Evolutionary conservation across 306 rosid species (phyloP), one percentile per base, ranked within the genome.

Genomic region (Spatholobus suberectus): DNA sequence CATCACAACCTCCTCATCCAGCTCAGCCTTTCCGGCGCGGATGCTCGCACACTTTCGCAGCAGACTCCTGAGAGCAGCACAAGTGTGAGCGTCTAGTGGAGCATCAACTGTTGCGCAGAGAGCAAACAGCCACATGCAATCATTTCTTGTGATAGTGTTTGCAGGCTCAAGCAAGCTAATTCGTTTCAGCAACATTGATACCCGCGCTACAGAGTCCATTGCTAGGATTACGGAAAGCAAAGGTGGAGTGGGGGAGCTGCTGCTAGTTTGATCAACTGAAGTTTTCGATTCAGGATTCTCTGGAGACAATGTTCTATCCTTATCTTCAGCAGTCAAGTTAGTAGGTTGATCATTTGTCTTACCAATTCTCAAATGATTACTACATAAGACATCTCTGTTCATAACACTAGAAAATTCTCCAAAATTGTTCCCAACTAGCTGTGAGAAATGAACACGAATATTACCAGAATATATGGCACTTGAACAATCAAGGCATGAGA

Each of bases 41-140:
- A 93, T 77, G 78, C 85, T 78, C 11, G 98, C 96, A 49, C 99
- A 89, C 89, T 92, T 94, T 5, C 97, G 88, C 41, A 96, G 92
- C 83, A 94, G 89, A 87, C 92, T 87, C 79, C 99, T 85, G 34
- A 96, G 77, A 23, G 97, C 76, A 5, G 97, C 94, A 37, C 87
- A 37, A 26, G 91, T 83, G 85, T 96, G 95, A 15, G 88, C 98
- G 78, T 93, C 84, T 11, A 93, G 81, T 13, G 98, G 99, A 58
- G 88, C 57, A 80, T 93, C 97, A 61, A 96, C 92, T 21, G 88
- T 87, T 0, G 94, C 97, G 87, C 93, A 91, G 0, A 96, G 86
- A 15, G 96, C 91, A 89, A 93, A 96, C 4, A 96, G 83, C 96
- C 99, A 96, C 81, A 85, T 26, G 79, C 94, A 90, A 26, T 92